A percentile compares a stretch with the other conserved stretches of the same genome.
phyloP scores from a whole-genome alignment of 257 asterid genomes.

The Solanum stenotomum region DNA sequence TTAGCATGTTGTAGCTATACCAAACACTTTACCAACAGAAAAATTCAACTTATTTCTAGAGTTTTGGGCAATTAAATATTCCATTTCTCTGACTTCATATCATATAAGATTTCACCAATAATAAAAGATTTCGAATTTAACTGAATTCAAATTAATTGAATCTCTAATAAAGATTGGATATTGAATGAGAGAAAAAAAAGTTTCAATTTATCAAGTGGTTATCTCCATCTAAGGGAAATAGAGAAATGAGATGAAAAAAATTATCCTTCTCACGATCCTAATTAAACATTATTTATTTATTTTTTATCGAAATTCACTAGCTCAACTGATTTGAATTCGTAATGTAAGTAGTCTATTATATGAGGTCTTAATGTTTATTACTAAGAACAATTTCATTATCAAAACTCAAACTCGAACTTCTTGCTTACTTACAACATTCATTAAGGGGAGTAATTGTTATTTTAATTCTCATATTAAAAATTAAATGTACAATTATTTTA shows the following conservation, averaged over 20 bases:
- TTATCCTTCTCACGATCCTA: fast-evolving
- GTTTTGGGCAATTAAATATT: not conserved
- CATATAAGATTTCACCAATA: not conserved
- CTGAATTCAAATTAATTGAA: too few species aligned
- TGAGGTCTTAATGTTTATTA: not conserved
- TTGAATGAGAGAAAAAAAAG: not conserved
- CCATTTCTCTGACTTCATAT: not conserved
- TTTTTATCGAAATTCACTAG: not conserved
- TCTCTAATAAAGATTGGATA: too few species aligned
- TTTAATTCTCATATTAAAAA: not conserved
- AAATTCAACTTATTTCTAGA: not conserved
- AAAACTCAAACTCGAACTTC: not conserved
- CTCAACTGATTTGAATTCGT: not conserved
- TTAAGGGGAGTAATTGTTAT: not conserved
- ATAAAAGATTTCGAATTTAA: too few species aligned
- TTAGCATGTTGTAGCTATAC: not conserved
- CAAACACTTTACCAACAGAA: not conserved
- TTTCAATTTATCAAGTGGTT: not conserved
- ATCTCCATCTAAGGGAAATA: too few species aligned
- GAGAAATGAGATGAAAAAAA: not conserved
- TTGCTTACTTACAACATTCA: not conserved
- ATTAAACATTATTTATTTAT: too few species aligned
- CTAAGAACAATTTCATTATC: not conserved
- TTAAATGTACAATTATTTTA: not conserved
- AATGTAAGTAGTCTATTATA: not conserved